Conservation (phyloP, 2,329 filamentous ascomycete genomes). For the Ascochyta pisi region DNA sequence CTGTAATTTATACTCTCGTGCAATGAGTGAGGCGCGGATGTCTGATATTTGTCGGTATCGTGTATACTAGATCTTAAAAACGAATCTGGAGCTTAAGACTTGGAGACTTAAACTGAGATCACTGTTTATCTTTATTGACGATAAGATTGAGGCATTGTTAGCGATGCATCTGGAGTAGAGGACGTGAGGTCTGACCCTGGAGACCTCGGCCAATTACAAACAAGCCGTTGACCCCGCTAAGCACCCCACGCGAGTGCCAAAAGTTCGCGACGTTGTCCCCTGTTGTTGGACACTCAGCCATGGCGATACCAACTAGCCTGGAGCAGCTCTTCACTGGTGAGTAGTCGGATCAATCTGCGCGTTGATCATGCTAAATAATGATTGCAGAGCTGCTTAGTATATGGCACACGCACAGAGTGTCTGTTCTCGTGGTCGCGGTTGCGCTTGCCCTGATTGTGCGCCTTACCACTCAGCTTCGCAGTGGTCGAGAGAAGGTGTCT, state of each 20-base stretch:
- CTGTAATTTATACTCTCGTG: too few relatives aligned
- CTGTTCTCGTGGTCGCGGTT: slow-evolving; percentile 42
- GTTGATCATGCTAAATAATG: neutral
- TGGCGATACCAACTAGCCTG: slow-evolving; percentile 8
- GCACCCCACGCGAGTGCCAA: slow-evolving; percentile 17
- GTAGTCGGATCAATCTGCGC: neutral
- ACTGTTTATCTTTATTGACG: neutral
- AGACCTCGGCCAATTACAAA: slow-evolving; percentile 5
- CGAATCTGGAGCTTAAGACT: neutral
- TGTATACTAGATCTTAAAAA: neutral
- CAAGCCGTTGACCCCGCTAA: slow-evolving; percentile 14
- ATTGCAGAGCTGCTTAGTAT: slow-evolving; percentile 43
- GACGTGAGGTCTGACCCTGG: neutral
- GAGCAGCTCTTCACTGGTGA: slow-evolving; percentile 17
- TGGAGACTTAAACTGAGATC: neutral
- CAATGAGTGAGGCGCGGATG: too few relatives aligned
- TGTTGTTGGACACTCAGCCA: slow-evolving; percentile 3
- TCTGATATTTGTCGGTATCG: too few relatives aligned
- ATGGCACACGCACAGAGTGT: slow-evolving; percentile 47
- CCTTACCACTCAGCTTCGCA: slow-evolving; percentile 35
- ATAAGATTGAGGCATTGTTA: neutral
- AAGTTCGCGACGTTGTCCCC: slow-evolving; percentile 9
- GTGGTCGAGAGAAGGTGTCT: slow-evolving; percentile 38
- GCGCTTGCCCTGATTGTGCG: slow-evolving; percentile 40
- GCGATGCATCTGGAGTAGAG: neutral